Conservation (phyloP, 2,329 filamentous ascomycete species). For the Aspergillus eucalypticola region DNA sequence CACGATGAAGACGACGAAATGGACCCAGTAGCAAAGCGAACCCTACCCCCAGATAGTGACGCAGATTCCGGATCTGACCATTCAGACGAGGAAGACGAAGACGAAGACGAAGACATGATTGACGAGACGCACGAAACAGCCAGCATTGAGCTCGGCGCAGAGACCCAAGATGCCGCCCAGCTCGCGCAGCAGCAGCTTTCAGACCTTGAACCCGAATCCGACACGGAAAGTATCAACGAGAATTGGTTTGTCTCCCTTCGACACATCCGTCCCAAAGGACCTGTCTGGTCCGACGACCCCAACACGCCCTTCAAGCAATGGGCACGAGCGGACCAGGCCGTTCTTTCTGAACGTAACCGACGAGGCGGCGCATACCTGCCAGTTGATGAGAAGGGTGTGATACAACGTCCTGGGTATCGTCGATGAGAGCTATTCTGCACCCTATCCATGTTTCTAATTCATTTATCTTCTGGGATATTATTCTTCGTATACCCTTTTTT, state of each 20-base stretch:
- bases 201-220: constrained; percentile 5
- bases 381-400: constrained; percentile 37
- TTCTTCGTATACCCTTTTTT: neutral
- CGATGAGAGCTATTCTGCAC: neutral
- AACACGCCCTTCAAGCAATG: constrained; percentile 44
- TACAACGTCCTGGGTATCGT: constrained; percentile 20
- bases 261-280: constrained; percentile 22
- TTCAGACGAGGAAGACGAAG: neutral
- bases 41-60: neutral
- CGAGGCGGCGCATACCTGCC: constrained; percentile 30
- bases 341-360: constrained; percentile 30
- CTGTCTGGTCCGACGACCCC: constrained; percentile 34
- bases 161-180: constrained; percentile 1
- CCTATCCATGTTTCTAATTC: neutral
- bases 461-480: neutral
- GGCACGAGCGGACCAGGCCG: constrained; percentile 35
- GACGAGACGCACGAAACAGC: constrained; percentile 34
- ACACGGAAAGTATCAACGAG: constrained; percentile 19
- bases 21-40: neutral
- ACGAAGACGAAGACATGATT: constrained; percentile 8
- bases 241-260: constrained; percentile 36
- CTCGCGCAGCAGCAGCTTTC: neutral
- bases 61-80: neutral
- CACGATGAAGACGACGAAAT: neutral
- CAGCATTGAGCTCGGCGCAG: constrained; percentile 41